Conservation (phyloP, 352 stramenopile species). For the Phytophthora idaei region DNA sequence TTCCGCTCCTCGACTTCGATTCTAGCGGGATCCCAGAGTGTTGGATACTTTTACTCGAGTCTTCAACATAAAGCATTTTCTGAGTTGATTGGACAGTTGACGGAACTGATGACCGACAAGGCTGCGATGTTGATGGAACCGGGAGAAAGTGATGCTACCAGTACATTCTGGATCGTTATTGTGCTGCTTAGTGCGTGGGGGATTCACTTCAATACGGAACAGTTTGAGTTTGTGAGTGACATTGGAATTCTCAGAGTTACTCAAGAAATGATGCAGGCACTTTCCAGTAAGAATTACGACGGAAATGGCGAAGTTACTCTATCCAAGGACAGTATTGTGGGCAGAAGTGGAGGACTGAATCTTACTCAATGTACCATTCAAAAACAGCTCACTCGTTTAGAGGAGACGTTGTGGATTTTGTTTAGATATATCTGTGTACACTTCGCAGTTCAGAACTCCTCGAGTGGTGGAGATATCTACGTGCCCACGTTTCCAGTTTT, state of each 20-base stretch:
- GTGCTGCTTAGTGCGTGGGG: constrained; percentile 49
- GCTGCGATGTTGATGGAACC: constrained; percentile 21
- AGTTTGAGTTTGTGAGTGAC: constrained; percentile 62
- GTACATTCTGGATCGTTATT: constrained; percentile 37
- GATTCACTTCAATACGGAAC: constrained; percentile 40
- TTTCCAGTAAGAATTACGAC: constrained; percentile 15
- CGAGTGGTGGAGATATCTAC: constrained; percentile 6
- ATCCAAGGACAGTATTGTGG: constrained; percentile 17
- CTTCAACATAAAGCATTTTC: constrained; percentile 39
- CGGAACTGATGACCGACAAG: constrained; percentile 43
- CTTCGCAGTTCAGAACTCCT: constrained; percentile 33
- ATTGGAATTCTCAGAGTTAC: constrained; percentile 49
- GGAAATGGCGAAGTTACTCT: constrained; percentile 5
- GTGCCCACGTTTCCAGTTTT: constrained; percentile 33
- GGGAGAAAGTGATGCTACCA: constrained; percentile 3
- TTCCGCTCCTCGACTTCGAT: constrained; percentile 28
- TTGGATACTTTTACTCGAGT: constrained; percentile 42
- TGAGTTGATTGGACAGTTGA: constrained; percentile 43
- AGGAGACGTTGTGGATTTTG: constrained; percentile 40
- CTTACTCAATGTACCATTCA: constrained; percentile 5
- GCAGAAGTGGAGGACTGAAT: constrained; percentile 8
- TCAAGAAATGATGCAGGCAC: constrained; percentile 34
- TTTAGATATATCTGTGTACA: constrained; percentile 51
- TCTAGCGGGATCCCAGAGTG: constrained; percentile 15
- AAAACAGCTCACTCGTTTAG: constrained; percentile 26